These are phyloP conservation scores for Aspergillus nomiae DNA, from an alignment of 2,329 filamentous ascomycete genomes.

Conservation along the genomic window DNA sequence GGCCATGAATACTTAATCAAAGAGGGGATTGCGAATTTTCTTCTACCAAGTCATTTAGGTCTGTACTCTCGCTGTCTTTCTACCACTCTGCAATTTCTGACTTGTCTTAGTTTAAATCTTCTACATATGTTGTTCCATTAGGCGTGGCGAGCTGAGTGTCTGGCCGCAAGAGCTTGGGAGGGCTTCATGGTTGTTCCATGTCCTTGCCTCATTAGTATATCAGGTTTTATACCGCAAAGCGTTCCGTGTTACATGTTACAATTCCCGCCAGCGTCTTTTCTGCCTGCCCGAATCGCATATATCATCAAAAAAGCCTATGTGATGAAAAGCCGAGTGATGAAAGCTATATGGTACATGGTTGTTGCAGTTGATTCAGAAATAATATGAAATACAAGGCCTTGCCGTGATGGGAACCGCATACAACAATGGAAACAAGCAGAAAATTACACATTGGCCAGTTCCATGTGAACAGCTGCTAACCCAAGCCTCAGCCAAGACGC, in stretches of 20 bases:
- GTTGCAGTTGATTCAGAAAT: slow-evolving; percentile 19
- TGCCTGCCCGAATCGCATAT: background rate
- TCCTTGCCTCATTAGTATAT: background rate
- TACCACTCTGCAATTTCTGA: background rate
- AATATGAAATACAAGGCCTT: slow-evolving; percentile 13
- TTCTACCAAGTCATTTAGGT: slow-evolving; percentile 87
- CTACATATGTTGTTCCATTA: background rate
- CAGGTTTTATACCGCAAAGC: background rate
- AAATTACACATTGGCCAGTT: background rate
- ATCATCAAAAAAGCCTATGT: background rate
- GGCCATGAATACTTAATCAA: slow-evolving; percentile 92
- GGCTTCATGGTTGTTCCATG: background rate
- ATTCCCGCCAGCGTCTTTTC: background rate
- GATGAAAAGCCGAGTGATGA: background rate
- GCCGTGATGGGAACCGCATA: background rate
- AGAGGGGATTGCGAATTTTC: slow-evolving; percentile 95
- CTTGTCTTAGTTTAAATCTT: background rate
- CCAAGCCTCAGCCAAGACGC: slow-evolving; percentile 18
- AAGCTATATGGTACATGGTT: slow-evolving; percentile 29
- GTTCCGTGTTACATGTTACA: background rate
- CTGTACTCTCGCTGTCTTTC: slow-evolving; percentile 11
- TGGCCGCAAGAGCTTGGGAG: background rate
- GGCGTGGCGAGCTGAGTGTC: background rate
- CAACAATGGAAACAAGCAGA: background rate
- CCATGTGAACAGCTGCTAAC: background rate